Evolutionary conservation across 257 asterid species (phyloP), one percentile per base, ranked within the genome.

Genomic region (Lavandula angustifolia): DNA sequence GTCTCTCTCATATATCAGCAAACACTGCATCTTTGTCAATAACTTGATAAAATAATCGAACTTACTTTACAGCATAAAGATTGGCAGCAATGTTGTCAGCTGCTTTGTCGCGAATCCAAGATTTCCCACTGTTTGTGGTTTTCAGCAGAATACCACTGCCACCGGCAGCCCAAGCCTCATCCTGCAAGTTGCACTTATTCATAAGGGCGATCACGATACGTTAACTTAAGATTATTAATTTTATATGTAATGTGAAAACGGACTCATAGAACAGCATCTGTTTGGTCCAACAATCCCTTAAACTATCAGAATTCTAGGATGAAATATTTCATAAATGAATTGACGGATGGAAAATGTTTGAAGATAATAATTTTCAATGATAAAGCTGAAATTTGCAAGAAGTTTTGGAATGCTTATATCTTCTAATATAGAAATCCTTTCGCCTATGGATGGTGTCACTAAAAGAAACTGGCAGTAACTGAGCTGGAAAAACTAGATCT

Each of bases 131-230:
- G 71, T 94, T 87, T 0, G 80, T 87, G 53, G 99, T 85, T 79
- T 92, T 94, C 63, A 94, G 72, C 75, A 90, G 80, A 76, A 94
- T 60, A 34, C 97, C 99, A 72, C 99, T 94, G 38, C 99, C 96
- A 70, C 99, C 99, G 66, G 97, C 96, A 60, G 97, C 99, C 97
- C 99, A 87, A 43, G 97, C 99, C 77, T 92, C 97, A 17, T 76
- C 97, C 97, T 94, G 64, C 59, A 62, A 66, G 22, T 66, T 56
- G 43, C 64, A 73, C 47, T 16, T 31, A 22, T 22, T 2, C 27
- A 22, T 22, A 22, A 22, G 27, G 27, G 2, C 27, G 27, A 22
- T 54, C 14, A 18, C 50, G 41, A 60, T 42, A 34, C 13, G 49
- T 22, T 3, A 13, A 22, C 27, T 22, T 22, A 22, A 22, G 2